Evolutionary conservation across 1,139 yeast genomes (phyloP).

Genomic region (Pichia sp.): DNA sequence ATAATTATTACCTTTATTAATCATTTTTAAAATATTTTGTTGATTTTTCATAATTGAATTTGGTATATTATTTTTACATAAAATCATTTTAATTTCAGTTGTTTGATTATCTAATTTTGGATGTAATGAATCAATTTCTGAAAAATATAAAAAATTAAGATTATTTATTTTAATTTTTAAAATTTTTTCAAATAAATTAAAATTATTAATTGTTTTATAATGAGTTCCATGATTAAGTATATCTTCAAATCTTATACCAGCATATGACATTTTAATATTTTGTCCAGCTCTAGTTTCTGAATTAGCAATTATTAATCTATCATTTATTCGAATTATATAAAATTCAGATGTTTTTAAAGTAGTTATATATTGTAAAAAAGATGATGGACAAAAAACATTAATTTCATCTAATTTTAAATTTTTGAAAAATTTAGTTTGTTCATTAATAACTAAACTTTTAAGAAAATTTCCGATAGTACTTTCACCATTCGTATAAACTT

Average conservation of each 20-base stretch:
- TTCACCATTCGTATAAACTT: conserved; percentile 6
- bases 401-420: neutral
- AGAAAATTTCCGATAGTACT: conserved; percentile 9
- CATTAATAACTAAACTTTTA: neutral
- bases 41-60: neutral
- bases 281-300: conserved; percentile 13
- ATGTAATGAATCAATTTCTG: conserved; percentile 17
- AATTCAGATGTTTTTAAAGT: conserved; percentile 7
- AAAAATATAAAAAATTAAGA: conserved; percentile 8
- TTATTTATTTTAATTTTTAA: conserved; percentile 4
- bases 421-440: neutral
- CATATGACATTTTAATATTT: conserved; percentile 14
- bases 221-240: conserved; percentile 10
- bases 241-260: conserved; percentile 21
- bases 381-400: conserved; percentile 12
- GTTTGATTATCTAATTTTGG: conserved; percentile 4
- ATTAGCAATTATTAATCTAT: conserved; percentile 11
- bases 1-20: conserved; percentile 9
- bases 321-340: conserved; percentile 7
- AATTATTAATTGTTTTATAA: conserved; percentile 10
- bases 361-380: conserved; percentile 15
- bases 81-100: conserved; percentile 15
- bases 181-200: conserved; percentile 10
- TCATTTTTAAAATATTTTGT: conserved; percentile 3
- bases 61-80: conserved; percentile 12